Percentiles rank a stretch among this genome's conserved stretches.
Evolutionary conservation across 768 basidiomycete genomes (phyloP).

Genomic region (Tephrocybe rancida): DNA sequence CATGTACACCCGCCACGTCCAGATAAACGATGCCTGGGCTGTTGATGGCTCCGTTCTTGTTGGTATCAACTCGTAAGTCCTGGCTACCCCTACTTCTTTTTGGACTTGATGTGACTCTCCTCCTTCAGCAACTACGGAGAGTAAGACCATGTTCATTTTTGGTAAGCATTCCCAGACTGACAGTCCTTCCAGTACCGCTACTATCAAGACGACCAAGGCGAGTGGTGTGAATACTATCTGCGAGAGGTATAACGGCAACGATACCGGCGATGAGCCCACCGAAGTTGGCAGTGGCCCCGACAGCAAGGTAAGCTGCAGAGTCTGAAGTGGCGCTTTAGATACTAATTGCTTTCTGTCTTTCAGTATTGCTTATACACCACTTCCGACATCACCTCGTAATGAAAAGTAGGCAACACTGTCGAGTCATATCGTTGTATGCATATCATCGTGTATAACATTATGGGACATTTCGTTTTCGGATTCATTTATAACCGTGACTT

Average conservation of each 20-base stretch:
- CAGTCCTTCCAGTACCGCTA: constrained; percentile 26
- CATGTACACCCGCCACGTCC: constrained; percentile 28
- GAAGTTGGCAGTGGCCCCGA: constrained; percentile 33
- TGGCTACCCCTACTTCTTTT: not conserved
- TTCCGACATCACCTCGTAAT: constrained; percentile 27
- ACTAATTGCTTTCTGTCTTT: too few relatives aligned
- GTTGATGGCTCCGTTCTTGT: constrained; percentile 30
- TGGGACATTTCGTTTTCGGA: not conserved
- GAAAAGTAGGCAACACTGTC: not conserved
- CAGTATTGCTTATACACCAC: constrained; percentile 30
- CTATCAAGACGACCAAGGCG: constrained; percentile 32
- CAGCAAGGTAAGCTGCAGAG: constrained; percentile 24
- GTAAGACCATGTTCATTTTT: constrained; percentile 19
- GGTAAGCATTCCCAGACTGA: not conserved
- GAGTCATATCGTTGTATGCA: not conserved
- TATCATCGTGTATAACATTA: not conserved
- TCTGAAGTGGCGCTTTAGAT: not conserved
- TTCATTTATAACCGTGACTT: not conserved
- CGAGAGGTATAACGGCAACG: constrained; percentile 31
- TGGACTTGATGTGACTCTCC: not conserved
- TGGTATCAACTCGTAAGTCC: constrained; percentile 35
- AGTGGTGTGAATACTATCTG: constrained; percentile 33
- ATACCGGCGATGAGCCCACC: constrained; percentile 30
- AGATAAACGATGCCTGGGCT: constrained; percentile 37
- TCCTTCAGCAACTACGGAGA: constrained; percentile 40